Evolutionary conservation across 257 asterid genomes (phyloP), one percentile per base, ranked within the genome.

Genomic region (Fraxinus excelsior): DNA sequence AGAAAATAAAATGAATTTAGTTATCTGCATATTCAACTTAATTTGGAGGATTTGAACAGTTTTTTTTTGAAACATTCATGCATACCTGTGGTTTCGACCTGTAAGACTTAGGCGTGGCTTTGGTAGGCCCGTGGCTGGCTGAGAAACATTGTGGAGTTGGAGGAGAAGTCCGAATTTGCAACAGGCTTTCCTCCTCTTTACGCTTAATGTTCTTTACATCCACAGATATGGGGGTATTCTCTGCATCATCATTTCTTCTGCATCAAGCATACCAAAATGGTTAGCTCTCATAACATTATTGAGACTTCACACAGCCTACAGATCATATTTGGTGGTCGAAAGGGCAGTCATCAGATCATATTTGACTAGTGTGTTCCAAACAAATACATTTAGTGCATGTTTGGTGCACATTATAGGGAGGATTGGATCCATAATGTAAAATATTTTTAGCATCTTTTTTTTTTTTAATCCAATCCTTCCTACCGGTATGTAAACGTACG

Each of bases 131-230:
- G 1, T 42, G 79, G 40, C 75, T 80, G 42, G 90, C 93, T 19
- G 98, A 91, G 87, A 96, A 93, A 82, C 97, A 89, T 44, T 96
- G 99, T 21, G 98, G 99, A 46, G 99, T 92, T 1, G 99, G 99
- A 79, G 99, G 99, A 76, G 82, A 81, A 5, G 97, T 96, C 62
- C 97, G 89, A 51, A 96, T 94, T 26, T 88, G 88, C 60, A 81
- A 56, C 83, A 78, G 76, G 51, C 76, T 81, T 23, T 77, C 87
- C 16, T 67, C 78, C 23, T 82, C 89, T 72, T 67, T 80, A 32
- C 73, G 65, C 84, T 86, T 90, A 23, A 83, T 81, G 82, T 78
- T 85, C 84, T 85, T 90, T 81, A 87, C 81, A 76, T 93, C 86
- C 71, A 91, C 75, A 26, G 87, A 62, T 32, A 89, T 70, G 12